Evolutionary conservation across 345 rosid genomes (phyloP).

Genomic region (Lepidium sativum): DNA sequence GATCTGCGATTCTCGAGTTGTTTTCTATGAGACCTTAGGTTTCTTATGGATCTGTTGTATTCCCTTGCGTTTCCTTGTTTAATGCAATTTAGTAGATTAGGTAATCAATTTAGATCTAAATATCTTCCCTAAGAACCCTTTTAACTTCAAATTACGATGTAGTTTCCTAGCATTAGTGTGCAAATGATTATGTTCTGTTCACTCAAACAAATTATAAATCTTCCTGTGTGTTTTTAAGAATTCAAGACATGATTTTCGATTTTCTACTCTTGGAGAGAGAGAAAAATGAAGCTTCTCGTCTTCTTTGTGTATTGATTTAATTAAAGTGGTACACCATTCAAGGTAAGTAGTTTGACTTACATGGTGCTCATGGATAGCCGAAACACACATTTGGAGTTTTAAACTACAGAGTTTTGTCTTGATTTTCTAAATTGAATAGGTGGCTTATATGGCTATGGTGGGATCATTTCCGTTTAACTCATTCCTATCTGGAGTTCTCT

Average conservation of each 20-base stretch:
- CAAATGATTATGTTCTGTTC: neutral
- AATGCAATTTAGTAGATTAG: neutral
- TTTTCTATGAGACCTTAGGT: neutral
- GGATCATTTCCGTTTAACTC: slow-evolving; percentile 99
- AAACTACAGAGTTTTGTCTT: neutral
- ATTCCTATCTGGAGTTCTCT: slow-evolving; percentile 97
- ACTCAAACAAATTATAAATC: neutral
- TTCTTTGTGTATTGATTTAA: neutral
- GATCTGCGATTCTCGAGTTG: slow-evolving; percentile 13
- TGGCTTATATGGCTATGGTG: slow-evolving; percentile 87
- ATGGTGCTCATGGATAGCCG: neutral
- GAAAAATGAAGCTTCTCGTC: neutral
- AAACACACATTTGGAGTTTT: neutral
- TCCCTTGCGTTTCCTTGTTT: neutral
- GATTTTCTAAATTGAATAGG: slow-evolving; percentile 37
- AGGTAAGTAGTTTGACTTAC: neutral
- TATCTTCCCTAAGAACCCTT: neutral
- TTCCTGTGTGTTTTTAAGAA: neutral
- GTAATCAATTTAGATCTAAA: neutral
- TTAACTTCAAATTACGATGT: neutral
- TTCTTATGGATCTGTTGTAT: neutral
- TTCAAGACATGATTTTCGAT: too few relatives aligned
- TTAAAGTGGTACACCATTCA: neutral
- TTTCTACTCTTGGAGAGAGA: too few relatives aligned
- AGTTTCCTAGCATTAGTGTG: neutral